Base-by-base conservation (phyloP, 225 moss, liverwort and hornwort species). In the Ulota crispa region DNA sequence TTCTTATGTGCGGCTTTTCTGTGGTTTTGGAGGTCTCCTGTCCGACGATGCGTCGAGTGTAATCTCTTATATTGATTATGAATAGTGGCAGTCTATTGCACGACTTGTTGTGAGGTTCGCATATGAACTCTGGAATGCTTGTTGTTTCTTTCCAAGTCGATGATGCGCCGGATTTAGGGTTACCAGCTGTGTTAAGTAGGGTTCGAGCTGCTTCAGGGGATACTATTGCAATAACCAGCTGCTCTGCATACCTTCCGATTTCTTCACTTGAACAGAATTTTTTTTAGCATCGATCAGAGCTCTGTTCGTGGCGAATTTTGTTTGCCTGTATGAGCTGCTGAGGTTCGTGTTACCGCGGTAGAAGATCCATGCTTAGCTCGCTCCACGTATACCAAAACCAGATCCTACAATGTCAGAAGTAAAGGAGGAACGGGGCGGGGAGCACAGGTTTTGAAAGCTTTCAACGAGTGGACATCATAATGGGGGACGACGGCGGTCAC, bases 361-460 rank as follows among this genome's bases (percentile, higher is more conserved):
- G 71, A 47, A 30, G 71, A 57, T 59, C 54, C 62, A 71, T 72
- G 65, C 64, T 61, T 18, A 75, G 68, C 45, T 76, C 55, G 30
- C 42, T 85, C 55, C 68, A 27, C 21, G 37, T 78, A 37, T 32
- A 82, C 39, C 50, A 50, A 64, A 34, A 26, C 41, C 27, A 80
- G 72, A 31, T 34, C 74, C 62, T 45, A 42, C 63, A 73, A 73
- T 80, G 81, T 45, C 34, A 72, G 61, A 72, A 84, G 53, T 43
- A 47, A 24, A 70, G 66, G 79, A 70, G 66, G 79, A 78, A 74
- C 47, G 81, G 78, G 13, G 54, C 41, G 65, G 65, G 28, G 20
- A 81, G 68, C 50, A n/a, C 34, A 79, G 80, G 57, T 23, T 76
- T 80, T 28, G 84, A 66, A 76, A 72, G 39, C n/a, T 83, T 76